Conservation (phyloP, 2,329 filamentous ascomycete genomes). For the Cercospora citrullina region DNA sequence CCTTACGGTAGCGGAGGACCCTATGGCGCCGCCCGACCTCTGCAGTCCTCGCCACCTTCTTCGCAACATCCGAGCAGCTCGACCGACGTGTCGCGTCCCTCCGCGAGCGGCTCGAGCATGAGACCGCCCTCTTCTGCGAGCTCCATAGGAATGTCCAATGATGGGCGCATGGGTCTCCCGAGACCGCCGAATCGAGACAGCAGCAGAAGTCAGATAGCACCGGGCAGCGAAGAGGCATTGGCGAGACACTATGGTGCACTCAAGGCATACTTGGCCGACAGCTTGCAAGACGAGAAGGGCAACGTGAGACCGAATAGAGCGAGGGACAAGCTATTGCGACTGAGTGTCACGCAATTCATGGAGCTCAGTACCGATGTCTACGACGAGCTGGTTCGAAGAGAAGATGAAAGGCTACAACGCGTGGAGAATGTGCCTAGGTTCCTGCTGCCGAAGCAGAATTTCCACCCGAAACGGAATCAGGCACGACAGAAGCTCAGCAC, state of each 20-base stretch:
- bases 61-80: constrained; percentile 45
- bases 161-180: constrained; percentile 57
- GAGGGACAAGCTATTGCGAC: constrained; percentile 85
- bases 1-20: constrained; percentile 33
- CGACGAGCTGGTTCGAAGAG: constrained; percentile 86
- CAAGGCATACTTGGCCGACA: constrained; percentile 70
- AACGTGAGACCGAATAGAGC: constrained; percentile 81
- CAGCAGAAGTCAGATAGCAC: constrained; percentile 54
- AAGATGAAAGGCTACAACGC: constrained; percentile 58
- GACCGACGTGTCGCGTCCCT: constrained; percentile 49
- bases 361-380: constrained; percentile 97
- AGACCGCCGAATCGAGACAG: constrained; percentile 44
- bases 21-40: constrained; percentile 35
- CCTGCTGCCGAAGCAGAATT: constrained; percentile 79
- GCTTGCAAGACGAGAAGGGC: constrained; percentile 71
- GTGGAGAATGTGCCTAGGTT: constrained; percentile 64
- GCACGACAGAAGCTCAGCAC: constrained; percentile 94
- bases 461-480: constrained; percentile 96
- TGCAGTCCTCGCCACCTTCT: constrained; percentile 35
- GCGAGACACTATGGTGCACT: constrained; percentile 80
- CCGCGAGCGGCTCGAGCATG: constrained; percentile 52
- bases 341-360: constrained; percentile 91
- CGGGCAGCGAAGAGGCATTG: constrained; percentile 64
- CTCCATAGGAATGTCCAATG: constrained; percentile 82
- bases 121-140: constrained; percentile 78